These are phyloP conservation scores for Paecilomyces variotii DNA, from an alignment of 2,329 filamentous ascomycete genomes.

Conservation along the genomic window DNA sequence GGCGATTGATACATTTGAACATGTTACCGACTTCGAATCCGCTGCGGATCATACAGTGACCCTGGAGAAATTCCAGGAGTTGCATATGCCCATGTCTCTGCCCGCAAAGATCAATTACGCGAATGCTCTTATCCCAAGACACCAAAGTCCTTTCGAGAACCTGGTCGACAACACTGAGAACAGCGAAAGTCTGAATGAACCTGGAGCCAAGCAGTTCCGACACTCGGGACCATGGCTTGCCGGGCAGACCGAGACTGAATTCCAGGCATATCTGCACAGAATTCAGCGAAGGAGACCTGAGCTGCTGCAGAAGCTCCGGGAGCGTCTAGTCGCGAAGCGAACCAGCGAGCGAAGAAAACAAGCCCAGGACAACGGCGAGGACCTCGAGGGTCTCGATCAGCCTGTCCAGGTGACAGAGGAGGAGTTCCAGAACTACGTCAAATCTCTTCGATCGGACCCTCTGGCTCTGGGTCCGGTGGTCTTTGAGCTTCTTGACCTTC, in stretches of 20 bases:
- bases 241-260: conserved; percentile 48
- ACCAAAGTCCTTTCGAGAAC: conserved; percentile 35
- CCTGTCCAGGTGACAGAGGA: conserved; percentile 32
- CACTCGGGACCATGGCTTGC: conserved; percentile 52
- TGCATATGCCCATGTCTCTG: conserved; percentile 63
- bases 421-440: conserved; percentile 40
- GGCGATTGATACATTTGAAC: conserved; percentile 74
- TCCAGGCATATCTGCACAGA: conserved; percentile 43
- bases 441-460: conserved; percentile 34
- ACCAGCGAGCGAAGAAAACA: conserved; percentile 27
- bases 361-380: conserved; percentile 33
- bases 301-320: conserved; percentile 28
- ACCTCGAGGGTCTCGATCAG: conserved; percentile 19
- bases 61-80: conserved; percentile 76
- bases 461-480: conserved; percentile 46
- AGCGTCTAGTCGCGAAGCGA: conserved; percentile 24
- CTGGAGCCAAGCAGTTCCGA: conserved; percentile 44
- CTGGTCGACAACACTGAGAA: conserved; percentile 37
- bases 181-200: conserved; percentile 23
- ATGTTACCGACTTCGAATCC: conserved; percentile 80
- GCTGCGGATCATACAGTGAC: conserved; percentile 75
- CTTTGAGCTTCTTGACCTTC: conserved; percentile 50
- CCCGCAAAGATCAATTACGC: conserved; percentile 26
- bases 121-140: conserved; percentile 18
- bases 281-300: conserved; percentile 35